A percentile compares a stretch with the other conserved stretches of the same genome.
Evolutionary conservation across 768 basidiomycete species (phyloP).

Genomic region (Rhodotorula toruloides): DNA sequence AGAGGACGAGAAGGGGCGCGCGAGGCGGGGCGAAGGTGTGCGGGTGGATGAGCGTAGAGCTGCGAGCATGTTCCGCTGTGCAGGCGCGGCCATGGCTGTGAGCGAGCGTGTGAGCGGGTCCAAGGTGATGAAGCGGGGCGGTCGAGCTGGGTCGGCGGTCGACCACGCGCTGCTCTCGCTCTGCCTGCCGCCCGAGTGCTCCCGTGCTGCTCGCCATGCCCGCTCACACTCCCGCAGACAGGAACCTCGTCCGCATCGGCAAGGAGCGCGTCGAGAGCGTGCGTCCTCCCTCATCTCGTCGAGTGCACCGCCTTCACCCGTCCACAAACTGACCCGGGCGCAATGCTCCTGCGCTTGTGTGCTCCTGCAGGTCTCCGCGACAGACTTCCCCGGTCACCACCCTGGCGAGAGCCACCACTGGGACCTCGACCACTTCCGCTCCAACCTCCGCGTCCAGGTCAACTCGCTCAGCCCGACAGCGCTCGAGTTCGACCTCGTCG

Average conservation of each 20-base stretch:
- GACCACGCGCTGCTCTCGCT: not conserved
- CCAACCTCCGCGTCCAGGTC: conserved; percentile 53
- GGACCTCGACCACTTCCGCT: conserved; percentile 66
- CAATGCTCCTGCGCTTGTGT: no score
- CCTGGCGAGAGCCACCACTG: conserved; percentile 80
- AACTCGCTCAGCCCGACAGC: conserved; percentile 43
- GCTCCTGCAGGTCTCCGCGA: conserved; percentile 65
- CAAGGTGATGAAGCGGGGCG: no score
- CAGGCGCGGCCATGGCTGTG: not conserved
- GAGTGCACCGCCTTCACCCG: no score
- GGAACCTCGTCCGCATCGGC: conserved; percentile 29
- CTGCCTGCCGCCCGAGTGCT: not conserved
- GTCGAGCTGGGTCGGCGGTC: not conserved
- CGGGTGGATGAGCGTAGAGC: not conserved
- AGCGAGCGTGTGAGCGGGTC: not conserved
- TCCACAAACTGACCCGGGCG: not conserved
- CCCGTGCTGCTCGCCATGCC: conserved; percentile 8
- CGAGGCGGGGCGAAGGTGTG: not conserved
- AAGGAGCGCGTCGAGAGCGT: conserved; percentile 39
- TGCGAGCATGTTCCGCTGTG: not conserved
- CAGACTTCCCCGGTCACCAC: conserved; percentile 84
- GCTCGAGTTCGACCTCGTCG: conserved; percentile 90
- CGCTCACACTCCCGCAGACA: conserved; percentile 1
- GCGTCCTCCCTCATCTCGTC: not conserved
- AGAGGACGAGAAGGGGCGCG: conserved; percentile 4